Evolutionary conservation across 768 basidiomycete species (phyloP).

Genomic region (Tricholoma flavovirens): DNA sequence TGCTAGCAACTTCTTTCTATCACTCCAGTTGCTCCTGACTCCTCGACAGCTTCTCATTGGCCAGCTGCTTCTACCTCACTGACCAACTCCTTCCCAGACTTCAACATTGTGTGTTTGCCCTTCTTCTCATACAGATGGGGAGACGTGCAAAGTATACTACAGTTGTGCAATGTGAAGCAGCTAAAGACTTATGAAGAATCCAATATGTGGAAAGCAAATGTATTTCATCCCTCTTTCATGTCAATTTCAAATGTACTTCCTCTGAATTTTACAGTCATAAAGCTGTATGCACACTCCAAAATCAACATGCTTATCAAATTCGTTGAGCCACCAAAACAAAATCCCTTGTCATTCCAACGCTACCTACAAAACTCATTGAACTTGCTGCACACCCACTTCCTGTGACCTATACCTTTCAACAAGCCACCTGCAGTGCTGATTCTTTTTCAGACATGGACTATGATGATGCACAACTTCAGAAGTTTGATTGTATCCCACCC

Average conservation of each 20-base stretch:
- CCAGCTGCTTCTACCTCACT: neutral
- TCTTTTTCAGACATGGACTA: slow-evolving; percentile 1
- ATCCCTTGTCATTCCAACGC: neutral
- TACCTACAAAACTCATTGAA: slow-evolving; percentile 2
- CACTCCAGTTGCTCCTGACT: neutral
- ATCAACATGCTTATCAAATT: neutral
- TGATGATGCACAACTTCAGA: neutral
- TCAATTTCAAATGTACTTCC: too few relatives aligned
- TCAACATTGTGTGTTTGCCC: too few relatives aligned
- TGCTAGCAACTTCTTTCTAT: neutral
- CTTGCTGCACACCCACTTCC: too few relatives aligned
- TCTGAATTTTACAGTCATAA: neutral
- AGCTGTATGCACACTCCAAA: neutral
- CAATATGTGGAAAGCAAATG: too few relatives aligned
- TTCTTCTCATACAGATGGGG: too few relatives aligned
- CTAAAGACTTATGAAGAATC: too few relatives aligned
- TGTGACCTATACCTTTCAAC: too few relatives aligned
- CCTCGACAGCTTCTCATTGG: neutral
- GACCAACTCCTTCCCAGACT: neutral
- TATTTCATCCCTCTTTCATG: neutral
- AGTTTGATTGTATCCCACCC: slow-evolving; percentile 3
- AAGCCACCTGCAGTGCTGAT: neutral
- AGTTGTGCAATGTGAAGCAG: too few relatives aligned
- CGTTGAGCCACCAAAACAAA: neutral
- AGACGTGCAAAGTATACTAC: too few relatives aligned